Base-by-base conservation (phyloP, 495 filamentous ascomycete genomes). In the Acidiella bohemica region DNA sequence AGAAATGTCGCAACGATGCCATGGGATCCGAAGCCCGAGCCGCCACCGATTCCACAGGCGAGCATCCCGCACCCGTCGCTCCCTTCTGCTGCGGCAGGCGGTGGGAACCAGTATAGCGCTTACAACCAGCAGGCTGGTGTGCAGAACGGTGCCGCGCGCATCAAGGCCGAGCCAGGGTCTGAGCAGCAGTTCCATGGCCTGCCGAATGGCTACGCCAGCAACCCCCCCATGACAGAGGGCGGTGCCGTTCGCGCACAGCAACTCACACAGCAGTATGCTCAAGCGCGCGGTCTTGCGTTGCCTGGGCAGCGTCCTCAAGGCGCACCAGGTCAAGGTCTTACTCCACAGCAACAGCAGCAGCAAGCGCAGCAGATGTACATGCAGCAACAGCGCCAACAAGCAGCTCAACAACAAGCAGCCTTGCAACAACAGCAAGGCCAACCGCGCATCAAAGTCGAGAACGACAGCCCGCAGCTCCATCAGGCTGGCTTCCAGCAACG, bases 1-100 rank as follows among this genome's bases (percentile, higher is more conserved):
- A 71, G 85, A 33, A 71, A 78, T 32, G 73, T 93, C 46, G 92
- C 87, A 37, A 66, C 73, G 27, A 96, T 95, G 61, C 92, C 92
- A 17, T 99, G 92, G 92, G 92, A 96, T 54, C 90, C 90, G 41
- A 53, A 72, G 37, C 73, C 71, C 36, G 44, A 53, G 27, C 47
- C 71, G 68, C 62, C 69, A 28, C 24, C 49, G 62, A 67, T 79
- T 5, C 76, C 75, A 20, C 42, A 47, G 33, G 13, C 39, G 8
- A n/a, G n/a, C n/a, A n/a, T n/a, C n/a, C 32, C 20, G 10, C n/a
- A n/a, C n/a, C 30, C 32, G 6, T 37, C 41, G 12, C 37, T 36
- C 10, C 46, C 32, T 7, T 39, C 36, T n/a, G 36, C 29, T 24
- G 7, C 41, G 18, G 19, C 43, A 5, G 31, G 19, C 27, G 41